Percentiles rank a stretch among this genome's conserved stretches.
These are phyloP conservation scores for Cercospora zeae-maydis DNA, from an alignment of 2,329 filamentous ascomycete species.

Conservation along the genomic window DNA sequence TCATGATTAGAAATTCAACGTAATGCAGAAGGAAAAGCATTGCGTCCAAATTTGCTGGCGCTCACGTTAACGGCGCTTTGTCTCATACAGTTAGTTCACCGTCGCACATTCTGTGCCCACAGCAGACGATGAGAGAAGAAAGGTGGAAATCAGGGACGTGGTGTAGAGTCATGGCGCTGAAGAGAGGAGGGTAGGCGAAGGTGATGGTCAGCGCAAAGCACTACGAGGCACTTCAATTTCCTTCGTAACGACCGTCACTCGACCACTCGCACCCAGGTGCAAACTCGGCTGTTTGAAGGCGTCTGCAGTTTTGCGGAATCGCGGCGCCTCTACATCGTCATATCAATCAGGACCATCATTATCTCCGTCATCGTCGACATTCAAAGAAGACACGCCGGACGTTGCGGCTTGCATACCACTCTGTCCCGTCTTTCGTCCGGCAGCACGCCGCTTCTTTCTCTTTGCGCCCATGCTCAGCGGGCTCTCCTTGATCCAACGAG, in stretches of 20 bases:
- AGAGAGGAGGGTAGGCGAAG: neutral
- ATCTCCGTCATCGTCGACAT: slow-evolving; percentile 19
- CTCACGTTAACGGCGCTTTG: neutral
- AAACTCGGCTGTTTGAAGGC: neutral
- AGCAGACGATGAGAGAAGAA: neutral
- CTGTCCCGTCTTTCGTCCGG: slow-evolving; percentile 32
- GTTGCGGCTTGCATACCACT: slow-evolving; percentile 16
- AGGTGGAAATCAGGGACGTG: neutral
- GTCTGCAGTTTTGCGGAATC: neutral
- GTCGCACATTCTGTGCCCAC: neutral
- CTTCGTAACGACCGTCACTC: neutral
- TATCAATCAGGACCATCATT: slow-evolving; percentile 28
- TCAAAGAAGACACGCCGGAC: slow-evolving; percentile 16
- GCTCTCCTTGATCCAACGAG: slow-evolving; percentile 61
- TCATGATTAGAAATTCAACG: too few species aligned
- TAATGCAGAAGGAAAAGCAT: too few species aligned
- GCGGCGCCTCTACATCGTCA: neutral
- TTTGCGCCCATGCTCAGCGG: slow-evolving; percentile 40
- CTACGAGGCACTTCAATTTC: neutral
- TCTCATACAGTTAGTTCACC: neutral
- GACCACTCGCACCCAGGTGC: neutral
- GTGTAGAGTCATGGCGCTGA: neutral
- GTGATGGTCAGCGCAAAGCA: neutral
- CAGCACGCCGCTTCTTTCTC: slow-evolving; percentile 37
- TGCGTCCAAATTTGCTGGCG: too few species aligned